Evolutionary conservation across 345 rosid species (phyloP).

Genomic region (Chamaenerion angustifolium): DNA sequence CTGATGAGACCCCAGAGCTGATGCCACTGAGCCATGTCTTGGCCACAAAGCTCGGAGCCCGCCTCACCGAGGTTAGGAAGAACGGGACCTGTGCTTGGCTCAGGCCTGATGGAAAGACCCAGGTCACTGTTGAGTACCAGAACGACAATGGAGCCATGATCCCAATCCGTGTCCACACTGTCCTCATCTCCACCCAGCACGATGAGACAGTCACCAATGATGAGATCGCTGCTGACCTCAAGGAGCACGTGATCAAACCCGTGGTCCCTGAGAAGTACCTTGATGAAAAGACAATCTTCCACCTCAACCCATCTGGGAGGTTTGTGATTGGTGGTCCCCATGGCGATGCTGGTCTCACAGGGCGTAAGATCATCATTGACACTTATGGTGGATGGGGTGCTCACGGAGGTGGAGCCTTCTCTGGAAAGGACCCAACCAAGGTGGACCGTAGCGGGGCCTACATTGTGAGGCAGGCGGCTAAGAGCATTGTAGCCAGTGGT

Average conservation of each 20-base stretch:
- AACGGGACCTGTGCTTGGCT: constrained; percentile 32
- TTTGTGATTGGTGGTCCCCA: constrained; percentile 35
- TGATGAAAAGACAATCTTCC: constrained; percentile 45
- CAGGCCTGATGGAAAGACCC: constrained; percentile 35
- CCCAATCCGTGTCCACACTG: constrained; percentile 28
- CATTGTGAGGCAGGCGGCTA: too few relatives aligned
- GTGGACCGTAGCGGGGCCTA: too few relatives aligned
- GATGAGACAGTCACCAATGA: constrained; percentile 34
- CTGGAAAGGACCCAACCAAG: too few relatives aligned
- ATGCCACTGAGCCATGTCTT: constrained; percentile 33
- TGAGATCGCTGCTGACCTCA: too few relatives aligned
- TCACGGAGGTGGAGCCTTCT: too few relatives aligned
- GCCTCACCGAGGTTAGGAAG: constrained; percentile 28
- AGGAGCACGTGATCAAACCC: too few relatives aligned
- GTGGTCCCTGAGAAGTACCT: too few relatives aligned
- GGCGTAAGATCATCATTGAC: constrained; percentile 34
- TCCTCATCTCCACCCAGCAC: constrained; percentile 33
- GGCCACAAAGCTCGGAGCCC: constrained; percentile 30
- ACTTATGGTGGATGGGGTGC: too few relatives aligned
- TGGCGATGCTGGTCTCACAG: constrained; percentile 32
- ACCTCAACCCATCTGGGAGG: constrained; percentile 30
- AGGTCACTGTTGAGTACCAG: constrained; percentile 30
- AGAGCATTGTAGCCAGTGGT: too few relatives aligned
- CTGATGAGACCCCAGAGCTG: constrained; percentile 20
- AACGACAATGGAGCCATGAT: constrained; percentile 29